Conservation (phyloP, 345 rosid species). For the Raphanus sativus region DNA sequence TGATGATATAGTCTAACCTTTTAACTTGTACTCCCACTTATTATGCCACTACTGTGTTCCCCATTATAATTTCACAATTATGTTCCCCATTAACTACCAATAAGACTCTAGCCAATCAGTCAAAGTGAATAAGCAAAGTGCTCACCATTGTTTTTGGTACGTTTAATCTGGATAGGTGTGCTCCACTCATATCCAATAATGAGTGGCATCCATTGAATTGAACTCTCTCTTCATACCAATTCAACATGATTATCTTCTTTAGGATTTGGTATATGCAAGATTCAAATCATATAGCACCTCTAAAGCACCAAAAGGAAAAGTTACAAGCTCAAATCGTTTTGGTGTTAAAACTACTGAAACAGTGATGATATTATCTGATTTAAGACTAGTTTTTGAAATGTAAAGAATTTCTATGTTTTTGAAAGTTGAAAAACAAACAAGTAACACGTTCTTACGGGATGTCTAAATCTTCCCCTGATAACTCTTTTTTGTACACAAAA, state of each 20-base stretch:
- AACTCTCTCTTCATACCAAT: not conserved
- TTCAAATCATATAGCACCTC: not conserved
- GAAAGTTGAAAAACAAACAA: slow-evolving; percentile 9
- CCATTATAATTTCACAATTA: slow-evolving; percentile 36
- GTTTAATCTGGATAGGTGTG: slow-evolving; percentile 26
- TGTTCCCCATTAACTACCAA: slow-evolving; percentile 39
- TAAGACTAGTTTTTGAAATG: not conserved
- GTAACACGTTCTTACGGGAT: slow-evolving; percentile 17
- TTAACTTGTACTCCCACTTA: slow-evolving; percentile 1
- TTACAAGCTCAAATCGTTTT: not conserved
- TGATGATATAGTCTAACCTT: slow-evolving; percentile 4
- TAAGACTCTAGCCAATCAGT: slow-evolving; percentile 22
- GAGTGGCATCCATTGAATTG: slow-evolving; percentile 9
- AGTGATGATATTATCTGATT: not conserved
- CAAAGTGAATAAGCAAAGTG: slow-evolving; percentile 20
- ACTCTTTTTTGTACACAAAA: slow-evolving; percentile 10
- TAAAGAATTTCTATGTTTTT: slow-evolving; percentile 33
- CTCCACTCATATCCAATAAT: slow-evolving; percentile 19
- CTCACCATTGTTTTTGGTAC: slow-evolving; percentile 27
- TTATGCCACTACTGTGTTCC: slow-evolving; percentile 32
- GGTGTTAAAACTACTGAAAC: not conserved
- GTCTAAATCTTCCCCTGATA: slow-evolving; percentile 12
- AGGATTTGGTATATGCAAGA: not conserved
- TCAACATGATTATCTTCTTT: not conserved
- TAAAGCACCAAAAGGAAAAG: not conserved